Conservation (phyloP, 345 rosid genomes). For the Ricinus communis region DNA sequence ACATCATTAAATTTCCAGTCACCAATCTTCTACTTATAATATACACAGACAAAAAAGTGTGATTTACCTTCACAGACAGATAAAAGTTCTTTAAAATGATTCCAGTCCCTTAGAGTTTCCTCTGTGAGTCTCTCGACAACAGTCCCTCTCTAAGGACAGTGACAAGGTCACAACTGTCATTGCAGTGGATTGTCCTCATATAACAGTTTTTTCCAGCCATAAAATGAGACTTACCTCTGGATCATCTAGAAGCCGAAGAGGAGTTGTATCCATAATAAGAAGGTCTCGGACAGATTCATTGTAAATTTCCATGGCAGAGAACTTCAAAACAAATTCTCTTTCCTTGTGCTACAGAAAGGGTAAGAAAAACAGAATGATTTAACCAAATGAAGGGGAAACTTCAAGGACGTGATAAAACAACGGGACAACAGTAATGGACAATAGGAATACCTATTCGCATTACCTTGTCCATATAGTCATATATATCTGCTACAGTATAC, state of each 20-base stretch:
- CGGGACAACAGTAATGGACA: slow-evolving; percentile 1
- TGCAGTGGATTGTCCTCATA: slow-evolving; percentile 12
- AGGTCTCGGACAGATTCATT: slow-evolving; percentile 96
- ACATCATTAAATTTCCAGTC: slow-evolving; percentile 23
- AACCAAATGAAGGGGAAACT: slow-evolving; percentile 7
- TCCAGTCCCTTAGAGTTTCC: slow-evolving; percentile 69
- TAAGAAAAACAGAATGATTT: neutral
- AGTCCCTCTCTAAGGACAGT: slow-evolving; percentile 71
- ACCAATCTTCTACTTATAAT: slow-evolving; percentile 3
- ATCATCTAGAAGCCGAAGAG: slow-evolving; percentile 89
- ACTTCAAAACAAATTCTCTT: slow-evolving; percentile 70
- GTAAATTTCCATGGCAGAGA: slow-evolving; percentile 95
- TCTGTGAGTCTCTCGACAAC: slow-evolving; percentile 82
- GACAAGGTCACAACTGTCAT: slow-evolving; percentile 26
- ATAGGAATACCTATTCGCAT: slow-evolving; percentile 9
- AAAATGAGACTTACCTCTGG: slow-evolving; percentile 66
- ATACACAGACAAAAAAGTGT: too few relatives aligned
- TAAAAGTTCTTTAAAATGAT: slow-evolving; percentile 75
- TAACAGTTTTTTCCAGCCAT: slow-evolving; percentile 9
- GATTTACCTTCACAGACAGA: slow-evolving; percentile 69
- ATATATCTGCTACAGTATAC: slow-evolving; percentile 71
- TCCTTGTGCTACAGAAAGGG: slow-evolving; percentile 64
- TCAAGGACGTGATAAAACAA: neutral
- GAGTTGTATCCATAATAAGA: slow-evolving; percentile 60
- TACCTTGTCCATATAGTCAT: slow-evolving; percentile 72